A percentile compares a stretch with the other conserved stretches of the same genome.
Evolutionary conservation across 176 grass and related monocot genomes (phyloP).

Genomic region (Bonia amplexicaulis): DNA sequence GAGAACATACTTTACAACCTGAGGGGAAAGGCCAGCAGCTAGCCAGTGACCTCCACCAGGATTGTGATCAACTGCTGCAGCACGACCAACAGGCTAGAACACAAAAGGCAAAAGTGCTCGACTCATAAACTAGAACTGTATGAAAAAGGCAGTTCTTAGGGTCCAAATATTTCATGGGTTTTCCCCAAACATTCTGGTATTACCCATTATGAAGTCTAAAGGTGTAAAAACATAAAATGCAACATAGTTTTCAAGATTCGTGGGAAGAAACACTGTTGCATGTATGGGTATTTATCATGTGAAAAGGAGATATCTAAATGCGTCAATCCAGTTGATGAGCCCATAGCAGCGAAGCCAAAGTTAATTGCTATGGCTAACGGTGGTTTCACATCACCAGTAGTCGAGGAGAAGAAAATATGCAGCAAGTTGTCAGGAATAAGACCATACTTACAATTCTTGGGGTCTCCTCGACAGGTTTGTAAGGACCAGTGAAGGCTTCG

Average conservation of each 20-base stretch:
- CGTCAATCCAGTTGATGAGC: constrained; percentile 1
- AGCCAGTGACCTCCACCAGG: constrained; percentile 93
- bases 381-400: neutral
- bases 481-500: constrained; percentile 71
- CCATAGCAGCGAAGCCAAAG: neutral
- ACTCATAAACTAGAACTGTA: constrained; percentile 10
- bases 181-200: neutral
- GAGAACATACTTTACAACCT: constrained; percentile 51
- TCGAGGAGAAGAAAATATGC: constrained; percentile 9
- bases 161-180: constrained; percentile 4
- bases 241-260: neutral
- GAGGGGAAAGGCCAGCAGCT: constrained; percentile 91
- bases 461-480: constrained; percentile 69
- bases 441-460: constrained; percentile 82
- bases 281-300: neutral
- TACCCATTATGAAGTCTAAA: neutral
- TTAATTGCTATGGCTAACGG: neutral
- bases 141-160: neutral
- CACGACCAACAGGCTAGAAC: constrained; percentile 70
- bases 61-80: constrained; percentile 92
- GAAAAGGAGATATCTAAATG: constrained; percentile 8
- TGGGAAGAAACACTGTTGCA: neutral
- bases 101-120: constrained; percentile 24
- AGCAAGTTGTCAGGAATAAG: constrained; percentile 15
- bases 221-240: neutral